These are phyloP conservation scores for Platanus orientalis DNA, from an alignment of 164 flowering plant genomes.

Conservation along the genomic window DNA sequence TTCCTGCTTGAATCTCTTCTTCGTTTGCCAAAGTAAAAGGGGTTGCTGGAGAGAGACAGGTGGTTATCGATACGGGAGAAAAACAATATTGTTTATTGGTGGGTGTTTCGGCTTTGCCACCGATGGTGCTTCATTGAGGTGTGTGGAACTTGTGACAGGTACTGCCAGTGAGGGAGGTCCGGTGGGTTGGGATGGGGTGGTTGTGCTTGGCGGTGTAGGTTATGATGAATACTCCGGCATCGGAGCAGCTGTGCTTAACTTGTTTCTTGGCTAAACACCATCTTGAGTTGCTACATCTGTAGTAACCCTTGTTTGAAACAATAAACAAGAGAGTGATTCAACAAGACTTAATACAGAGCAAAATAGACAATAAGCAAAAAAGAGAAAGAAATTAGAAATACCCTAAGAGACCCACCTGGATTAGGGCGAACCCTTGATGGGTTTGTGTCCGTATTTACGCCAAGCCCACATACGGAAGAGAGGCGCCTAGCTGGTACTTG, in stretches of 20 bases:
- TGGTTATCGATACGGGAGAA: slow-evolving; percentile 18
- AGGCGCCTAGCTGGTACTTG: background rate
- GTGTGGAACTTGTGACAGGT: slow-evolving; percentile 22
- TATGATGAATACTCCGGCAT: slow-evolving; percentile 83
- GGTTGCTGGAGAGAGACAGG: slow-evolving; percentile 34
- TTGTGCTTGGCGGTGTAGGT: slow-evolving; percentile 52
- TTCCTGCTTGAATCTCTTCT: slow-evolving; percentile 22
- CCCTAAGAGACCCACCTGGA: slow-evolving; percentile 19
- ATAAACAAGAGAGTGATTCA: background rate
- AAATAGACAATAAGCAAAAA: background rate
- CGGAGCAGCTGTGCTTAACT: slow-evolving; percentile 83
- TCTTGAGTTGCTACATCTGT: slow-evolving; percentile 93
- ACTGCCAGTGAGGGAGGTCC: slow-evolving; percentile 36
- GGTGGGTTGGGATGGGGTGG: slow-evolving; percentile 32
- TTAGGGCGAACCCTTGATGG: slow-evolving; percentile 13
- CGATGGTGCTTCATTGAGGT: slow-evolving; percentile 2
- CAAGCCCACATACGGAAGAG: background rate
- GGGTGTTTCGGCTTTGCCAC: slow-evolving; percentile 1
- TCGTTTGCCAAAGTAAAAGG: slow-evolving; percentile 22
- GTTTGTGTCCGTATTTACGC: background rate
- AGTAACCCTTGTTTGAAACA: slow-evolving; percentile 66
- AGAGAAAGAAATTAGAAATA: background rate
- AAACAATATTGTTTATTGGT: slow-evolving; percentile 28
- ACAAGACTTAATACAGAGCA: background rate
- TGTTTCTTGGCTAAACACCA: slow-evolving; percentile 95